Conservation (phyloP, 2,329 filamentous ascomycete genomes). For the Curvularia spicifera region DNA sequence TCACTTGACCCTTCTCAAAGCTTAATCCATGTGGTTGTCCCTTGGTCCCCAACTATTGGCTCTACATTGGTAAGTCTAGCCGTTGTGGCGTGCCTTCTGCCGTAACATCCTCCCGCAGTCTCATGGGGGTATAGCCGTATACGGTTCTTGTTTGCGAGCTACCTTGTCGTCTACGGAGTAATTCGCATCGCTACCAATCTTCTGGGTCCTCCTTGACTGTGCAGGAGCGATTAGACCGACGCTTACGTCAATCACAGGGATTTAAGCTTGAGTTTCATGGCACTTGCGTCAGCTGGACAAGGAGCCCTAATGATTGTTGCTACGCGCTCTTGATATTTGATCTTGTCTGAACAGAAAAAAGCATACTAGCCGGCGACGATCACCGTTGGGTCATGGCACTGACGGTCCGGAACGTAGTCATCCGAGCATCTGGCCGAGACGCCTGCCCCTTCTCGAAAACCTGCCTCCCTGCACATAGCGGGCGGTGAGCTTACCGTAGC, state of each 20-base stretch:
- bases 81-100: background rate
- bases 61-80: background rate
- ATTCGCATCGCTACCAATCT: background rate
- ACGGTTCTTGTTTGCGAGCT: background rate
- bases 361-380: background rate
- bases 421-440: background rate
- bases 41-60: background rate
- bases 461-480: background rate
- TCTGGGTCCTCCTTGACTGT: background rate
- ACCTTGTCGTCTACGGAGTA: background rate
- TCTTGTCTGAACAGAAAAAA: background rate
- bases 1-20: background rate
- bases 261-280: background rate
- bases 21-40: background rate
- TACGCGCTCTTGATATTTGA: background rate
- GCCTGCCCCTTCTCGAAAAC: background rate
- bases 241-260: background rate
- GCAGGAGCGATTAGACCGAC: background rate
- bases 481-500: background rate
- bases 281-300: background rate
- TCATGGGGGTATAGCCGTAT: background rate
- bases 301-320: background rate
- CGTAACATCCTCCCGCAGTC: background rate
- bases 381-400: background rate
- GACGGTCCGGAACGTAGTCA: background rate